Percentiles rank a stretch among this genome's conserved stretches.
phyloP scores from a whole-genome alignment of 768 basidiomycete genomes.

The Jaapia argillacea region DNA sequence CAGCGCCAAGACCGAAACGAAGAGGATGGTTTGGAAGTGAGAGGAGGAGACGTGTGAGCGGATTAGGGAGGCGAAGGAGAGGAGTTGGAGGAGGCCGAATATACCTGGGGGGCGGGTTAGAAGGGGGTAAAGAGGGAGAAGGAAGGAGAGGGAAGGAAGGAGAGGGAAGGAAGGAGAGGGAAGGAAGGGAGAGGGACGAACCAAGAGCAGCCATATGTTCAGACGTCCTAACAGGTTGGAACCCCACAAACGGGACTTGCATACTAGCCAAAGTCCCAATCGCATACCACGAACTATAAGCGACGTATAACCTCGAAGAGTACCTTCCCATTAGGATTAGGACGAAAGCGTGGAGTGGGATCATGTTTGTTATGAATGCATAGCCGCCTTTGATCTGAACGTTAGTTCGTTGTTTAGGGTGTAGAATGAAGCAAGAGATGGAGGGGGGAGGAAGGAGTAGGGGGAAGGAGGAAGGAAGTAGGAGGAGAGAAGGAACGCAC shows the following conservation, averaged over 20 bases:
- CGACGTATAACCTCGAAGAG: slow-evolving; percentile 85
- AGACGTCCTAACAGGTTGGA: slow-evolving; percentile 94
- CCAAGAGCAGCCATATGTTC: slow-evolving; percentile 99
- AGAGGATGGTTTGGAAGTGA: slow-evolving; percentile 82
- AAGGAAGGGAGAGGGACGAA: slow-evolving; percentile 21
- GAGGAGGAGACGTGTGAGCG: slow-evolving; percentile 83
- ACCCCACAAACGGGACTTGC: slow-evolving; percentile 99
- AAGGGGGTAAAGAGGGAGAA: slow-evolving; percentile 1
- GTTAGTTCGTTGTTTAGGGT: slow-evolving; percentile 4
- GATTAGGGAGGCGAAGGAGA: slow-evolving; percentile 87
- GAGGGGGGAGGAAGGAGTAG: background rate
- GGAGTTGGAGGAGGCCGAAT: slow-evolving; percentile 92
- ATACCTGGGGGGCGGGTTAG: slow-evolving; percentile 45
- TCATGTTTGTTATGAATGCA: slow-evolving; percentile 99
- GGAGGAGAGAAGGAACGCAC: slow-evolving; percentile 46
- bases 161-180: slow-evolving; percentile 1
- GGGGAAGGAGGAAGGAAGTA: background rate
- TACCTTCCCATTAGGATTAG: slow-evolving; percentile 95
- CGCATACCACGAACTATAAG: slow-evolving; percentile 96
- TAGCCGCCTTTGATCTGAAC: slow-evolving; percentile 93
- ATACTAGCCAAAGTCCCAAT: slow-evolving; percentile 96
- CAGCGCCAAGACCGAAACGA: slow-evolving; percentile 53
- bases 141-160: slow-evolving; percentile 7
- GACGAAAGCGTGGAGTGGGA: slow-evolving; percentile 90
- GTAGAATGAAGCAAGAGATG: background rate